phyloP scores from a whole-genome alignment of 1,139 yeast species.

The Saccharomycopsis crataegensis region DNA sequence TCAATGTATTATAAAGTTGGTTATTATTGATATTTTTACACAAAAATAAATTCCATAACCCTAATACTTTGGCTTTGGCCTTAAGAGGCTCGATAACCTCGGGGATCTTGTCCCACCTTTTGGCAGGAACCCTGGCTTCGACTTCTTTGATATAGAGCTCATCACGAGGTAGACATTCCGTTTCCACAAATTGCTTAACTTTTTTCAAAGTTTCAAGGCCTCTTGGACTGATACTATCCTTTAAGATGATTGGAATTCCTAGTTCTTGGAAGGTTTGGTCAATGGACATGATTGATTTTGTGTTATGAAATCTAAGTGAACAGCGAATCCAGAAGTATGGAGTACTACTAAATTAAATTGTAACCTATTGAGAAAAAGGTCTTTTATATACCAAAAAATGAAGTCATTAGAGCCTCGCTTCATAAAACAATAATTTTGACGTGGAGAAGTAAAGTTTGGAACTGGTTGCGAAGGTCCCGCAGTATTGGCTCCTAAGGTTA shows the following conservation, averaged over 20 bases:
- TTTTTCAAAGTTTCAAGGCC: constrained; percentile 46
- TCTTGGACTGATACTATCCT: constrained; percentile 36
- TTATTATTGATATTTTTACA: constrained; percentile 32
- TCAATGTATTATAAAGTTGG: constrained; percentile 37
- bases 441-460: too few species aligned
- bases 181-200: constrained; percentile 48
- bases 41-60: constrained; percentile 61
- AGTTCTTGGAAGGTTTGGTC: constrained; percentile 6
- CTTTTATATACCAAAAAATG: too few species aligned
- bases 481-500: too few species aligned
- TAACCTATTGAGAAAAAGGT: too few species aligned
- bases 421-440: too few species aligned
- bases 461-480: too few species aligned
- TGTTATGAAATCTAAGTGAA: not conserved
- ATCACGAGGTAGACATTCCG: constrained; percentile 57
- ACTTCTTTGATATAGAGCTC: constrained; percentile 37
- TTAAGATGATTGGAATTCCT: constrained; percentile 32
- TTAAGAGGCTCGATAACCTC: constrained; percentile 47
- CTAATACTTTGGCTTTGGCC: constrained; percentile 45
- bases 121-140: constrained; percentile 31
- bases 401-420: too few species aligned
- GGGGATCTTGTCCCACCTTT: constrained; percentile 47
- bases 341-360: too few species aligned
- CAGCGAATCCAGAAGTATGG: not conserved
- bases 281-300: not conserved